phyloP scores from a whole-genome alignment of 2,329 filamentous ascomycete species.

The Clathrospora elynae region DNA sequence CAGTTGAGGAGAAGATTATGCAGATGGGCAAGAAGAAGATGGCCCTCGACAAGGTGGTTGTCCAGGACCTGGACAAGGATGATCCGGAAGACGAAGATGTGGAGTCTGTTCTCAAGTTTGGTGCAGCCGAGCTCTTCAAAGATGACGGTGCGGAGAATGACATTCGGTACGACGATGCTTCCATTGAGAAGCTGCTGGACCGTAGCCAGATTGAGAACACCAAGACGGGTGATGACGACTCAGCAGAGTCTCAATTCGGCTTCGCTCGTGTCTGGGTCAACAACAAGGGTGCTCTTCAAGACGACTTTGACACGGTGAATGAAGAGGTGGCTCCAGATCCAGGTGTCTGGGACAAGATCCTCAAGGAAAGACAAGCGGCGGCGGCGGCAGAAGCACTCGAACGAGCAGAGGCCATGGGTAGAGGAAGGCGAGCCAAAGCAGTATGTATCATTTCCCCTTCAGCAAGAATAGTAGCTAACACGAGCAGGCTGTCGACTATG shows the following conservation, averaged over 20 bases:
- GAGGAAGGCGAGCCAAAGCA: constrained; percentile 76
- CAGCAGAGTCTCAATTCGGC: constrained; percentile 80
- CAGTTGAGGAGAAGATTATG: constrained; percentile 93
- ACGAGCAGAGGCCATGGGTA: constrained; percentile 76
- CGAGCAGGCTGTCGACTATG: constrained; percentile 54
- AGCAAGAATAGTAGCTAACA: constrained; percentile 9
- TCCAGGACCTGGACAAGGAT: constrained; percentile 87
- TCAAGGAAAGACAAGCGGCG: constrained; percentile 78
- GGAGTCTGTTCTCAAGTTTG: constrained; percentile 85
- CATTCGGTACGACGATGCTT: constrained; percentile 79
- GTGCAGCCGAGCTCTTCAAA: constrained; percentile 83
- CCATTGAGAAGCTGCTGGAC: constrained; percentile 90
- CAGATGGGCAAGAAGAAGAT: constrained; percentile 96
- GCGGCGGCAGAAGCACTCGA: constrained; percentile 72
- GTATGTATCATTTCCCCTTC: constrained; percentile 45
- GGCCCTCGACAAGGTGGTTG: constrained; percentile 91
- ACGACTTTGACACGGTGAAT: constrained; percentile 62
- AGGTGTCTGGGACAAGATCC: constrained; percentile 87
- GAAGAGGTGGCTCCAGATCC: constrained; percentile 64
- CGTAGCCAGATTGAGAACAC: constrained; percentile 79
- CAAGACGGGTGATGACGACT: constrained; percentile 64
- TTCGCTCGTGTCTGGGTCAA: constrained; percentile 93
- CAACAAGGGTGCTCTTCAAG: constrained; percentile 70
- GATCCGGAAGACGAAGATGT: constrained; percentile 79
- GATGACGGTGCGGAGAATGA: constrained; percentile 71